These are phyloP conservation scores for Dendrobium officinale DNA, from an alignment of 106 monocot species.

Conservation along the genomic window DNA sequence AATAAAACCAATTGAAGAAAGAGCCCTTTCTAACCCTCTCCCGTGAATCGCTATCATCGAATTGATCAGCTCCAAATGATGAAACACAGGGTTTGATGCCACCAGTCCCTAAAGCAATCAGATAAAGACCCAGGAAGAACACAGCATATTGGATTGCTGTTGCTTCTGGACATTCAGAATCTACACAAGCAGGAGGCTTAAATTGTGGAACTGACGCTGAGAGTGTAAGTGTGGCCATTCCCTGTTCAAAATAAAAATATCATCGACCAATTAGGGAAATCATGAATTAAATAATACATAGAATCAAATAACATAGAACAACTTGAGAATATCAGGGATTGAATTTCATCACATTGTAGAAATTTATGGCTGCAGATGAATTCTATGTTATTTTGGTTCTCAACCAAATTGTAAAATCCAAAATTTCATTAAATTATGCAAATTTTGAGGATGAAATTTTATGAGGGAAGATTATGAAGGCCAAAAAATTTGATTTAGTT, in stretches of 20 bases:
- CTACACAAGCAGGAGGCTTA: constrained; percentile 51
- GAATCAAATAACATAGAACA: not conserved
- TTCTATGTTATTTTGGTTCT: not conserved
- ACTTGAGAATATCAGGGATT: no score
- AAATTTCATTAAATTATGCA: no score
- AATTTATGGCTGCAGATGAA: not conserved
- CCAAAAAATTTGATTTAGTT: no score
- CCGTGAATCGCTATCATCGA: constrained; percentile 69
- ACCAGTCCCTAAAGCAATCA: constrained; percentile 84
- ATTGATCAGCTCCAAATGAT: constrained; percentile 94
- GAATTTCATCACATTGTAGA: not conserved
- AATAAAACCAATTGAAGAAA: constrained; percentile 97
- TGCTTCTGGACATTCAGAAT: constrained; percentile 52
- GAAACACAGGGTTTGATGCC: constrained; percentile 96
- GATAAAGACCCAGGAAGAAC: constrained; percentile 78
- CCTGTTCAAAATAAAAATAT: constrained; percentile 26
- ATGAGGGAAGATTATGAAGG: no score
- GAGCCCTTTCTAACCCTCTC: constrained; percentile 80
- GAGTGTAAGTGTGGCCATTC: constrained; percentile 69
- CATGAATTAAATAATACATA: not conserved
- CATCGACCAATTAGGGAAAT: not conserved
- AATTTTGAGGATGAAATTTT: no score
- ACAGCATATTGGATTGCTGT: constrained; percentile 39
- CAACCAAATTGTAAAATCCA: not conserved
- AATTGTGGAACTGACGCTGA: constrained; percentile 71